Evolutionary conservation across 1,284 basidiomycete species (phyloP).

Genomic region (Heimioporus retisporus): DNA sequence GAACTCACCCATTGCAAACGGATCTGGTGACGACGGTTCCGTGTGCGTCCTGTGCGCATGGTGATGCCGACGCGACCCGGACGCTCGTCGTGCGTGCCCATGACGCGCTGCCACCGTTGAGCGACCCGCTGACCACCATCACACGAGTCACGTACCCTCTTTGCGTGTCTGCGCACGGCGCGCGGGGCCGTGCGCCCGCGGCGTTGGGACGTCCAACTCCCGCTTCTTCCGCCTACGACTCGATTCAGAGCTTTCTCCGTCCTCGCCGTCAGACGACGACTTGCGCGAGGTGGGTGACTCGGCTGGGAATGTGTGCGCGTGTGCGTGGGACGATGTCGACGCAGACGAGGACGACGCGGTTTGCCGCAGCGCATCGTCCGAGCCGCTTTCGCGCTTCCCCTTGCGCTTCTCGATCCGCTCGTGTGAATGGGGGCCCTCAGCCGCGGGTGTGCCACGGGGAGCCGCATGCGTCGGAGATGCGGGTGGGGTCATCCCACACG

Average conservation of each 20-base stretch:
- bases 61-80: constrained; percentile 24
- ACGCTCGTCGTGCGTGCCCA: constrained; percentile 1
- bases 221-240: constrained; percentile 34
- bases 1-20: constrained; percentile 35
- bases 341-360: constrained; percentile 20
- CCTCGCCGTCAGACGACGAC: constrained; percentile 29
- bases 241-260: constrained; percentile 14
- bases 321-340: background rate
- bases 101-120: constrained; percentile 21
- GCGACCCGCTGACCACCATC: background rate
- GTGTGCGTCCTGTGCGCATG: background rate
- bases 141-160: constrained; percentile 24
- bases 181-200: background rate
- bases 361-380: constrained; percentile 6
- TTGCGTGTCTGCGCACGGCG: constrained; percentile 20
- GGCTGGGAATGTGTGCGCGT: background rate
- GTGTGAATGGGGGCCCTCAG: background rate
- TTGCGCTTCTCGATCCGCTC: constrained; percentile 30
- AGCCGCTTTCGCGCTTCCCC: constrained; percentile 16
- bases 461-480: constrained; percentile 12
- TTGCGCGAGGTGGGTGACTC: constrained; percentile 20
- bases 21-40: constrained; percentile 21
- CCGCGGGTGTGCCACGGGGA: background rate
- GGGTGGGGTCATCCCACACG: constrained; percentile 35
- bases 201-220: constrained; percentile 17